Base-by-base conservation (phyloP, 2,329 filamentous ascomycete genomes). In the Fusarium succisae region DNA sequence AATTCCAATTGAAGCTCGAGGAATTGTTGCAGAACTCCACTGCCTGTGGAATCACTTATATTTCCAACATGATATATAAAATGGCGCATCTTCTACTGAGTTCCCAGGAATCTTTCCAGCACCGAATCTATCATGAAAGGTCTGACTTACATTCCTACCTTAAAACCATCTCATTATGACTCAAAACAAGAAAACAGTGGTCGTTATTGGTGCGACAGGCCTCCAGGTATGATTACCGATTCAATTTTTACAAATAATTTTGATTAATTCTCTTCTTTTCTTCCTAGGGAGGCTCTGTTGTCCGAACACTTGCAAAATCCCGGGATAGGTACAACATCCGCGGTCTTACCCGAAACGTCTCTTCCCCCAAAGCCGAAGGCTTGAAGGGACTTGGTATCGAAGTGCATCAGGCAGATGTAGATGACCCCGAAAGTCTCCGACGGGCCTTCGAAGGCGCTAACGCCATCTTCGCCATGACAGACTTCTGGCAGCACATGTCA, bases 401-500 rank as follows among this genome's bases (percentile, higher is more conserved):
- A 24, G 12, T 66, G 2, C 22, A 39, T 1, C 50, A 58, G 15
- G 63, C 63, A 4, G 50, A 66, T 2, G 11, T 66, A 0, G 63
- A 66, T 6, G 30, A 66, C 2, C 4, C 30, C 0, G 9, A 38
- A 20, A 66, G 50, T 17, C 43, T 66, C 0, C n/a, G 11, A 20
- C 13, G 8, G 0, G 61, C 50, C 2, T 66, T 66, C 6, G 22
- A 24, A 1, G 63, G 41, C n/a, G 61, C 61, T 0, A 17, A 66
- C 2, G 6, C 28, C 8, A 58, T 66, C 12, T 66, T 58, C 10
- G 63, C 63, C 43, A 66, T 66, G 63, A 66, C 61, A 2, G 63
- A 66, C 6, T 66, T 66, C 5, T 66, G 63, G 63, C 43, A 58
- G 7, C 63, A 66, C 18, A 66, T 66, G 61, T 58, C 61, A 7